Percentiles rank a stretch among this genome's conserved stretches.
Evolutionary conservation across 1,284 basidiomycete genomes (phyloP).

Genomic region (Veloporphyrellus conicus): DNA sequence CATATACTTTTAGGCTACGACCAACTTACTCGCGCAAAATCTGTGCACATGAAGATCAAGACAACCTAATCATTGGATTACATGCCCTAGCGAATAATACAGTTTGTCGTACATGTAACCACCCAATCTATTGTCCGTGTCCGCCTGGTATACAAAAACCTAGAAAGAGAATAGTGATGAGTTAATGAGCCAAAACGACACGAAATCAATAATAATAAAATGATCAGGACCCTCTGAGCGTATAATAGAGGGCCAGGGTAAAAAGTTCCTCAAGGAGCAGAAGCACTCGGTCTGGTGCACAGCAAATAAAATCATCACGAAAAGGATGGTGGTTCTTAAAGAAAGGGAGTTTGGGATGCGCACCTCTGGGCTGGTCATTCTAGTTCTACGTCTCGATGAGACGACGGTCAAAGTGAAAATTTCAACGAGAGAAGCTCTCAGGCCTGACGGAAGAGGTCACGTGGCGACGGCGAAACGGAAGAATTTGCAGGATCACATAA

Average conservation of each 20-base stretch:
- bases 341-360: background rate
- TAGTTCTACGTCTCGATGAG: no score
- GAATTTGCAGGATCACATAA: no score
- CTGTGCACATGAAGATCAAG: constrained; percentile 73
- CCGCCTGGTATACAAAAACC: background rate
- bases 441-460: no score
- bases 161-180: constrained; percentile 7
- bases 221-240: constrained; percentile 36
- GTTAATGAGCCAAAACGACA: background rate
- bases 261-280: constrained; percentile 31
- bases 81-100: background rate
- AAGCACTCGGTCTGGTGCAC: constrained; percentile 37
- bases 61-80: constrained; percentile 28
- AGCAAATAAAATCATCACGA: constrained; percentile 34
- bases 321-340: background rate
- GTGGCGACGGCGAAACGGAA: no score
- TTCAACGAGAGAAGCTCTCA: no score
- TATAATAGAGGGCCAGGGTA: constrained; percentile 33
- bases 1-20: constrained; percentile 55
- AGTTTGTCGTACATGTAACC: background rate
- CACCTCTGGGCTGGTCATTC: no score
- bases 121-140: background rate
- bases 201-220: background rate
- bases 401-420: no score
- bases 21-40: constrained; percentile 72